These are phyloP conservation scores for Inosperma sp. DNA, from an alignment of 768 basidiomycete species.

Conservation along the genomic window DNA sequence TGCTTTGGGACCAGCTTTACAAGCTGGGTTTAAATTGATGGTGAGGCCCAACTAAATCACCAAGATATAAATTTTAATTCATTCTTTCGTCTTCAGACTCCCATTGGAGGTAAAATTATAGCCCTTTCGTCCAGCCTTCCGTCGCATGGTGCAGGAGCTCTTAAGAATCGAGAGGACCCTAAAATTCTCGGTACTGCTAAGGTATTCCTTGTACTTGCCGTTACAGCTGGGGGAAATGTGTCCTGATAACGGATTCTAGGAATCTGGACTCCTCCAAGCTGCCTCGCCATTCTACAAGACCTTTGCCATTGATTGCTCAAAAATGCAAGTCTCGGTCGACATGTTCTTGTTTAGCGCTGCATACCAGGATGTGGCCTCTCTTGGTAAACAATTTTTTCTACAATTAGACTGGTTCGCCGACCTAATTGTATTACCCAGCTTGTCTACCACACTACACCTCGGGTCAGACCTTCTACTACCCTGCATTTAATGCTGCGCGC, in stretches of 20 bases:
- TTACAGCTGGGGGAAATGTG: too few species aligned
- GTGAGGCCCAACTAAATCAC: constrained; percentile 34
- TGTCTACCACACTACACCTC: constrained; percentile 96
- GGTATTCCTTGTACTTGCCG: constrained; percentile 35
- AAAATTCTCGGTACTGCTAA: constrained; percentile 94
- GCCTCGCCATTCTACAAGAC: constrained; percentile 96
- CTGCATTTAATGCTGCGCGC: constrained; percentile 92
- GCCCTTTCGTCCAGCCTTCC: constrained; percentile 84
- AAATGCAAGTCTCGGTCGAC: constrained; percentile 94
- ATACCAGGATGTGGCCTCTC: constrained; percentile 93
- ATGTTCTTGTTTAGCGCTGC: constrained; percentile 96
- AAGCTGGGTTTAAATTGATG: constrained; percentile 95
- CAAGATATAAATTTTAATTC: neutral
- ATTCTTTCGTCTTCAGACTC: constrained; percentile 44
- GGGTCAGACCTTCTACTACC: constrained; percentile 97
- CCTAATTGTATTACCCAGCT: constrained; percentile 39
- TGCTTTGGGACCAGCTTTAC: constrained; percentile 90
- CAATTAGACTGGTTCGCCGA: neutral
- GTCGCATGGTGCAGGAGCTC: constrained; percentile 79
- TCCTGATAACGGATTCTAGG: too few species aligned
- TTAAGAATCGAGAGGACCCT: constrained; percentile 96
- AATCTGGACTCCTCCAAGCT: constrained; percentile 89
- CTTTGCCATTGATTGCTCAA: constrained; percentile 97
- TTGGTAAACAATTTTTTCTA: constrained; percentile 48
- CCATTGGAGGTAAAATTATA: constrained; percentile 93